These are phyloP conservation scores for Solanum lycopersicoides DNA, from an alignment of 257 asterid species.

Conservation along the genomic window DNA sequence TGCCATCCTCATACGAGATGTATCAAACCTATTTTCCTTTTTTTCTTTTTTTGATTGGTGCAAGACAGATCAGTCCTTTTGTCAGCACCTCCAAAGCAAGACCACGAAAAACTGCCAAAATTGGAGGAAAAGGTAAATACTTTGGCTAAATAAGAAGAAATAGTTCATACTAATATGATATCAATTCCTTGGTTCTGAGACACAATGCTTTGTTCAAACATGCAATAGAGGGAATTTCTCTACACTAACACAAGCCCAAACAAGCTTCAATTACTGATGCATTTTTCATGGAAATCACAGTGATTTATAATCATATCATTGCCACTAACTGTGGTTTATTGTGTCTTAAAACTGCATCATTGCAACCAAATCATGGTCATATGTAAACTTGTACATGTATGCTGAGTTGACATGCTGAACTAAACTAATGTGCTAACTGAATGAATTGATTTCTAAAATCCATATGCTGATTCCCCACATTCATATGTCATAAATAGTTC, in stretches of 20 bases:
- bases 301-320: background rate
- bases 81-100: background rate
- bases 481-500: background rate
- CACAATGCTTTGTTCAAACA: background rate
- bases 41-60: background rate
- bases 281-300: background rate
- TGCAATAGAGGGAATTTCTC: background rate
- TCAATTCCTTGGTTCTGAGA: background rate
- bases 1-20: background rate
- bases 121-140: background rate
- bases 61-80: background rate
- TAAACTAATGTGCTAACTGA: background rate
- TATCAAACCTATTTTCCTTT: background rate
- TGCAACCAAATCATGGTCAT: background rate
- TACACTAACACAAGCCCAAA: background rate
- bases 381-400: background rate
- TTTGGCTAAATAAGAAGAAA: background rate
- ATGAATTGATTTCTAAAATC: background rate
- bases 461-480: background rate
- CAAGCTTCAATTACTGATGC: background rate
- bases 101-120: background rate
- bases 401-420: background rate
- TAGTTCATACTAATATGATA: background rate
- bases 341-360: background rate
- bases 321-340: background rate